A percentile compares a stretch with the other conserved stretches of the same genome.
Evolutionary conservation across 1,284 basidiomycete species (phyloP).

Genomic region (Melampsora americana): DNA sequence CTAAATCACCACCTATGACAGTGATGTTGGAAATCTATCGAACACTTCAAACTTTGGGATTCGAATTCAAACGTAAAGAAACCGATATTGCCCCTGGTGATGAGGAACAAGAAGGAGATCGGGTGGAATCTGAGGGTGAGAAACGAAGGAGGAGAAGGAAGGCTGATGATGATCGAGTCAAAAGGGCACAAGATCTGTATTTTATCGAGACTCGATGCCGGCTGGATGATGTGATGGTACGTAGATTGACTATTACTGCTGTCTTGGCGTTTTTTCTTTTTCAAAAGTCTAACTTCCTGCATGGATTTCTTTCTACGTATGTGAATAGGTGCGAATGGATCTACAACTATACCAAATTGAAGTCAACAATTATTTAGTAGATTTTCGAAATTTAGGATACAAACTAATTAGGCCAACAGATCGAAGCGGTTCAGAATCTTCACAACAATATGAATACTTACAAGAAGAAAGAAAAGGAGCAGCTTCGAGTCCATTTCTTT

Average conservation of each 20-base stretch:
- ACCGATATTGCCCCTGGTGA: slow-evolving; percentile 46
- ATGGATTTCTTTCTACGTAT: not conserved
- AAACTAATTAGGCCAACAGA: slow-evolving; percentile 60
- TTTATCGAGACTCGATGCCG: slow-evolving; percentile 90
- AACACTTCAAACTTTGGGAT: slow-evolving; percentile 83
- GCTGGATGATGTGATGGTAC: slow-evolving; percentile 82
- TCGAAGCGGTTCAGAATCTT: not conserved
- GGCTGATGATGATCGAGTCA: slow-evolving; percentile 56
- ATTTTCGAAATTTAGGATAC: slow-evolving; percentile 94
- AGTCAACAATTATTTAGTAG: slow-evolving; percentile 91
- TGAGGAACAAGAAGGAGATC: slow-evolving; percentile 28
- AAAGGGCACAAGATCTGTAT: slow-evolving; percentile 66
- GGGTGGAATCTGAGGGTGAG: slow-evolving; percentile 52
- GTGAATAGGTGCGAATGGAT: slow-evolving; percentile 80
- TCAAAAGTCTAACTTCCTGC: not conserved
- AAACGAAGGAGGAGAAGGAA: slow-evolving; percentile 48
- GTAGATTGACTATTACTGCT: slow-evolving; percentile 51
- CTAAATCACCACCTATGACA: slow-evolving; percentile 93
- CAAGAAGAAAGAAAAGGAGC: slow-evolving; percentile 66
- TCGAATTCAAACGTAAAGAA: slow-evolving; percentile 75
- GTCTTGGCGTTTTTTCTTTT: not conserved
- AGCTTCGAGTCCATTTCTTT: slow-evolving; percentile 82
- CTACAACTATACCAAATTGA: slow-evolving; percentile 95
- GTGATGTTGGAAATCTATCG: slow-evolving; percentile 98
- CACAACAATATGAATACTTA: slow-evolving; percentile 30